phyloP scores from a whole-genome alignment of 352 stramenopile species.

The Phytophthora pini region DNA sequence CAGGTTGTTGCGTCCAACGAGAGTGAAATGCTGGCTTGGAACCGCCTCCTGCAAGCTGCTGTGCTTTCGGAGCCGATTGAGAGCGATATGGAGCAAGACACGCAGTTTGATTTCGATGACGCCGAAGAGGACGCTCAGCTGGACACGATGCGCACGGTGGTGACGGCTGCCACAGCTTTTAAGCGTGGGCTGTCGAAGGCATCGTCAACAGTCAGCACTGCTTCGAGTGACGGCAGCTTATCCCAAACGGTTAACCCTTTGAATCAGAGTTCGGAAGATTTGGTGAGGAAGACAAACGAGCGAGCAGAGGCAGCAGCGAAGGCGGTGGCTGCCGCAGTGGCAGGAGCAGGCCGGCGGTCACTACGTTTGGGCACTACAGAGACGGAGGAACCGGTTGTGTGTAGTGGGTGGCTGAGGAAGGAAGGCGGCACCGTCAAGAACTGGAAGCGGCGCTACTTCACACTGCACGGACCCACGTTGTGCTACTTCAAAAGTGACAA shows the following conservation, averaged over 20 bases:
- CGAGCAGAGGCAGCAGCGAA: constrained; percentile 38
- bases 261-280: constrained; percentile 10
- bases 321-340: constrained; percentile 35
- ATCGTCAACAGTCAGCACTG: constrained; percentile 33
- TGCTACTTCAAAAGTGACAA: constrained; percentile 89
- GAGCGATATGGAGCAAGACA: constrained; percentile 38
- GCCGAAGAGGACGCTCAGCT: constrained; percentile 52
- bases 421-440: constrained; percentile 85
- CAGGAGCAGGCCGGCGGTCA: constrained; percentile 26
- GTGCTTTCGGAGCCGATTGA: constrained; percentile 43
- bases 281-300: constrained; percentile 26
- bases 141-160: constrained; percentile 36
- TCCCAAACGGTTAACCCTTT: constrained; percentile 1
- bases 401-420: constrained; percentile 82
- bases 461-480: constrained; percentile 71
- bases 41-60: constrained; percentile 53
- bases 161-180: constrained; percentile 47
- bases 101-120: constrained; percentile 64
- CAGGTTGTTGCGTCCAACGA: constrained; percentile 60
- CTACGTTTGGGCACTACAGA: constrained; percentile 31
- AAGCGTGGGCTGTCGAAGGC: constrained; percentile 44
- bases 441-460: constrained; percentile 88
- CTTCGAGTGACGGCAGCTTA: constrained; percentile 23
- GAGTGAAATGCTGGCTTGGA: constrained; percentile 70
- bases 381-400: constrained; percentile 54